A percentile compares a stretch with the other conserved stretches of the same genome.
Conservation (phyloP, 164 flowering plant species). For the Akebia trifoliata region DNA sequence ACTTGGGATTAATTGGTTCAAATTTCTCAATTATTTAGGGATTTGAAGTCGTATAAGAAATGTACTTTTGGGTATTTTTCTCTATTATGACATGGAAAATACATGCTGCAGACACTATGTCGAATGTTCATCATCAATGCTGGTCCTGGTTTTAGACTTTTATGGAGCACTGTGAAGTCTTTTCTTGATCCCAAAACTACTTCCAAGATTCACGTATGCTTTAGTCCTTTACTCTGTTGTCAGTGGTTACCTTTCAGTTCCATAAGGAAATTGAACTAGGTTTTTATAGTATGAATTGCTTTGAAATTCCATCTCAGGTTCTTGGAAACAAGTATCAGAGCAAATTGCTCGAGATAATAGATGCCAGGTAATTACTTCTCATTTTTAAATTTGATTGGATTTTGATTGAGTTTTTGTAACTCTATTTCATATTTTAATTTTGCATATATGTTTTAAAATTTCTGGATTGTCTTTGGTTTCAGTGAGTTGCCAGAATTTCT, state of each 20-base stretch:
- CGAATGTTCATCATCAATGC: constrained; percentile 96
- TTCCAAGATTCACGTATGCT: constrained; percentile 82
- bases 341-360: constrained; percentile 81
- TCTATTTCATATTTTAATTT: not conserved
- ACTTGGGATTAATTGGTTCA: not conserved
- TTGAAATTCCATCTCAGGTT: constrained; percentile 39
- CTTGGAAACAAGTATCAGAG: constrained; percentile 76
- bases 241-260: not conserved
- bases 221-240: not conserved
- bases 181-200: constrained; percentile 91
- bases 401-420: not conserved
- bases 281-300: constrained; percentile 1
- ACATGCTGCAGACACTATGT: constrained; percentile 63
- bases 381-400: not conserved
- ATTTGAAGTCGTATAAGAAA: not conserved
- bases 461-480: constrained; percentile 15
- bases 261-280: not conserved
- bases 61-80: not conserved
- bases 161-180: constrained; percentile 88
- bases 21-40: not conserved
- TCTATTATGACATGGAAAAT: constrained; percentile 5
- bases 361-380: constrained; percentile 52
- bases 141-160: constrained; percentile 87
- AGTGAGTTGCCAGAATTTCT: constrained; percentile 70
- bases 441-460: not conserved